Base-by-base conservation (phyloP, 179 eudicot genomes). In the Heliamphora pulchella region DNA sequence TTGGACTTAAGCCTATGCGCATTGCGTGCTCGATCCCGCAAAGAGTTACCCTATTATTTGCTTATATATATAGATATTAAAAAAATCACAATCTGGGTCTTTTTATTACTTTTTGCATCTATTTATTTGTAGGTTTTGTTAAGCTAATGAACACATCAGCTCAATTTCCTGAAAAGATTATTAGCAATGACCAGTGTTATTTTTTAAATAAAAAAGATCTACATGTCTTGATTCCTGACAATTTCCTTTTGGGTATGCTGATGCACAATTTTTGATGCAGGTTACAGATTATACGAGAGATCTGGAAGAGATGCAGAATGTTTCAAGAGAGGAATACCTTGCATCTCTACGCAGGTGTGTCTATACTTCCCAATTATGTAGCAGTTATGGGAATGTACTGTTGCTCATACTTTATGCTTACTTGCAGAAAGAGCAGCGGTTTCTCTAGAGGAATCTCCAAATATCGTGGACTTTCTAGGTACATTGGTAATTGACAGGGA, bases 291-390 rank as follows among this genome's bases (percentile, higher is more conserved):
- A 96, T 85, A 82, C 92, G 57, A 88, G 99, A 86, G 99, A 96
- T 86, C 91, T 96, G 75, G 98, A 91, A 65, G 99, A 96, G 91
- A 96, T 96, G 99, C 93, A 94, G 87, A 96, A 89, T 82, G 83
- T 96, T 74, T 92, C 99, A 53, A 90, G 99, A 83, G 99, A 96
- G 85, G 99, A 96, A 69, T 96, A 96, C 78, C 99, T 96, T 81
- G 99, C 99, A 78, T 91, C 99, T 65, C 88, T 94, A 64, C 86
- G 97, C 83, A 92, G 98, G 98, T 94, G 62, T 83, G 63, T 83
- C 70, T 71, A 39, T 74, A 53, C 66, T 77, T 48, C 15, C 47
- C 17, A 13, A 75, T 63, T 66, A 61, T 39, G n/a, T 74, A 44
- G 67, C 10, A 8, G n/a, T 51, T 79, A 4, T 13, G 64, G 62